phyloP scores from a whole-genome alignment of 2,329 filamentous ascomycete genomes.

The Aschersonia sp. region DNA sequence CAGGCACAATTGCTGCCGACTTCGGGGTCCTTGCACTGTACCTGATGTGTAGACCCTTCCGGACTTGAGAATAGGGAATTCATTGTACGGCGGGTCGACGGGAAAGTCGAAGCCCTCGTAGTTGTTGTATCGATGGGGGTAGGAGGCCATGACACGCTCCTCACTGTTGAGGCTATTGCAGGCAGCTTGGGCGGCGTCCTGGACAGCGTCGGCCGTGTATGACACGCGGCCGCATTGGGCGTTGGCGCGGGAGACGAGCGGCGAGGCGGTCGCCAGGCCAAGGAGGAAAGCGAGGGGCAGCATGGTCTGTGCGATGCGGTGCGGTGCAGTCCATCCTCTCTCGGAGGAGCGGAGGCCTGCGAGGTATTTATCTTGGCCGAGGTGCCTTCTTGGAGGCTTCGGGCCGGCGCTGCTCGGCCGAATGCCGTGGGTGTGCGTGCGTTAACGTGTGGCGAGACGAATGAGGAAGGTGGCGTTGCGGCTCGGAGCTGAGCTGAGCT shows the following conservation, averaged over 20 bases:
- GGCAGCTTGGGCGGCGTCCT: conserved; percentile 13
- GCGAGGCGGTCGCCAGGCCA: conserved; percentile 12
- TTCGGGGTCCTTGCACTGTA: conserved; percentile 15
- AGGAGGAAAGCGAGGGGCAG: conserved; percentile 8
- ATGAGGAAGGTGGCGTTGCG: background rate
- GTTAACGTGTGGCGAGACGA: background rate
- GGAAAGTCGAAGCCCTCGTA: conserved; percentile 20
- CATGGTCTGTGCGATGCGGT: too few species aligned
- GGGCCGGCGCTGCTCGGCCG: too few species aligned
- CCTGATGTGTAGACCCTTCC: conserved; percentile 15
- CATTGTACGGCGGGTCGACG: conserved; percentile 19
- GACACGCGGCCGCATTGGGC: conserved; percentile 15
- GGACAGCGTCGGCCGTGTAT: conserved; percentile 14
- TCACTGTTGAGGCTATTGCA: conserved; percentile 7
- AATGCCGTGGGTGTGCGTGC: too few species aligned
- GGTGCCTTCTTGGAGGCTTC: too few species aligned
- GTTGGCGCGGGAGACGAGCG: conserved; percentile 9
- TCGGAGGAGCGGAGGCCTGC: too few species aligned
- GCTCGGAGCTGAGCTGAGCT: background rate
- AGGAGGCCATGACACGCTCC: conserved; percentile 15
- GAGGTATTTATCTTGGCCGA: too few species aligned
- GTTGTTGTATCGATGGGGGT: conserved; percentile 26
- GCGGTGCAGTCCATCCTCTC: too few species aligned
- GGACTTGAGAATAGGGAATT: conserved; percentile 20
- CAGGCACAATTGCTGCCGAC: background rate